phyloP scores from a whole-genome alignment of 148 eudicot genomes.

The Diospyros kaki region DNA sequence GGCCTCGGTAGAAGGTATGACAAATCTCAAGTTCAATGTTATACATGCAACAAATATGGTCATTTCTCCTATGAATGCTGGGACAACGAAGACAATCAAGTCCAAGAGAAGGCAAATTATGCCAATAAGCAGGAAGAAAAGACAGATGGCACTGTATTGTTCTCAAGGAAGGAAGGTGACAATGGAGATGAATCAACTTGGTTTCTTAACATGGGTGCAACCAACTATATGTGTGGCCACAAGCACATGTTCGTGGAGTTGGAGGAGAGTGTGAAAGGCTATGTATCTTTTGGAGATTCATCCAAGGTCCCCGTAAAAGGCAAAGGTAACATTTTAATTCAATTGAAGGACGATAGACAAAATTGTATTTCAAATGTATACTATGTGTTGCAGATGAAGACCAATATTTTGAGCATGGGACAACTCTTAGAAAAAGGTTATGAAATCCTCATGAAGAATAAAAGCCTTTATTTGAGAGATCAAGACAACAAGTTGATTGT shows the following conservation, averaged over 20 bases:
- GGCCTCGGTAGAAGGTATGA: too few relatives aligned
- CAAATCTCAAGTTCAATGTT: too few relatives aligned
- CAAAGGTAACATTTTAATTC: too few relatives aligned
- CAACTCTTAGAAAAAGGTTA: slow-evolving; percentile 7
- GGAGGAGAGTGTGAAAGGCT: too few relatives aligned
- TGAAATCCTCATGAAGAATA: not conserved
- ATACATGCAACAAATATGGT: too few relatives aligned
- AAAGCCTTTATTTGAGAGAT: not conserved
- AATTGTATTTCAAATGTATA: not conserved
- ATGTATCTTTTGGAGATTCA: too few relatives aligned
- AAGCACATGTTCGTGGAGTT: too few relatives aligned
- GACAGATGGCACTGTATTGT: not conserved
- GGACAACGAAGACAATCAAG: too few relatives aligned
- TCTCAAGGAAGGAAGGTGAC: not conserved
- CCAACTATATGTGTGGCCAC: not conserved
- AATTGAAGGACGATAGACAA: not conserved
- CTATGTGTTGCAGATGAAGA: not conserved
- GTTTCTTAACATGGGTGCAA: not conserved
- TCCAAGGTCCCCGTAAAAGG: too few relatives aligned
- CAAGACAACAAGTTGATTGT: not conserved
- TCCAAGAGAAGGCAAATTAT: too few relatives aligned
- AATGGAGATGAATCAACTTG: not conserved
- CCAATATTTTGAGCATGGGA: not conserved
- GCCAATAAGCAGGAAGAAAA: too few relatives aligned
- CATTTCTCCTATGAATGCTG: too few relatives aligned